A percentile compares a stretch with the other conserved stretches of the same genome.
Conservation (phyloP, 768 basidiomycete genomes). For the Terana coerulea region DNA sequence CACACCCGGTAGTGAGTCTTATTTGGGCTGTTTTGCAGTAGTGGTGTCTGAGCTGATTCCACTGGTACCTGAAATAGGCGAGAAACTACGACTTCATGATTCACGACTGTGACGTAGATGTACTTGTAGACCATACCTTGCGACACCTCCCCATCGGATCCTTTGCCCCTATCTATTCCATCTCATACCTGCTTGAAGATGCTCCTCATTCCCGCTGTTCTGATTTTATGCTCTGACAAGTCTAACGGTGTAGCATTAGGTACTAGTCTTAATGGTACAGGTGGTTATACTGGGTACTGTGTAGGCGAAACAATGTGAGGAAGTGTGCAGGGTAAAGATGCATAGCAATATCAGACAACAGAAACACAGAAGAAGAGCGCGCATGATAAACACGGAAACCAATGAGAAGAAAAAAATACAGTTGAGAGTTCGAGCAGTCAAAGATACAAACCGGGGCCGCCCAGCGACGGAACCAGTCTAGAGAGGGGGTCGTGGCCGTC, state of each 20-base stretch:
- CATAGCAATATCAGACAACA: neutral
- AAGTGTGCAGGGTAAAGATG: neutral
- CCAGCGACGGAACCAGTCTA: no score
- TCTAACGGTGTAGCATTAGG: slow-evolving; percentile 16
- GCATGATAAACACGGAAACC: neutral
- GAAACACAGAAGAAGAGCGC: neutral
- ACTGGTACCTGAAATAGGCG: no score
- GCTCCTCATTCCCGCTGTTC: neutral
- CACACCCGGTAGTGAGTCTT: slow-evolving; percentile 23
- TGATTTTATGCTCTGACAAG: neutral
- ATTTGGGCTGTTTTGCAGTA: neutral
- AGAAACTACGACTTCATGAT: no score
- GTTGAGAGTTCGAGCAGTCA: neutral
- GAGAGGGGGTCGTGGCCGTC: no score
- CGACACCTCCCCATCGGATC: no score
- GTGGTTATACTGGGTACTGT: slow-evolving; percentile 10
- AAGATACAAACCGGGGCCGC: no score
- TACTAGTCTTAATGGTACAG: slow-evolving; percentile 12
- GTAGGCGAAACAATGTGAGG: slow-evolving; percentile 1
- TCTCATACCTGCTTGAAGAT: no score
- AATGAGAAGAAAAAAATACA: neutral
- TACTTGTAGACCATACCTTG: no score
- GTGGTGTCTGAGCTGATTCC: no score
- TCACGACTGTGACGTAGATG: no score
- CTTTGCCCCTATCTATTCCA: no score